phyloP scores from a whole-genome alignment of 208 protist species.

The Crithidia fasciculata region DNA sequence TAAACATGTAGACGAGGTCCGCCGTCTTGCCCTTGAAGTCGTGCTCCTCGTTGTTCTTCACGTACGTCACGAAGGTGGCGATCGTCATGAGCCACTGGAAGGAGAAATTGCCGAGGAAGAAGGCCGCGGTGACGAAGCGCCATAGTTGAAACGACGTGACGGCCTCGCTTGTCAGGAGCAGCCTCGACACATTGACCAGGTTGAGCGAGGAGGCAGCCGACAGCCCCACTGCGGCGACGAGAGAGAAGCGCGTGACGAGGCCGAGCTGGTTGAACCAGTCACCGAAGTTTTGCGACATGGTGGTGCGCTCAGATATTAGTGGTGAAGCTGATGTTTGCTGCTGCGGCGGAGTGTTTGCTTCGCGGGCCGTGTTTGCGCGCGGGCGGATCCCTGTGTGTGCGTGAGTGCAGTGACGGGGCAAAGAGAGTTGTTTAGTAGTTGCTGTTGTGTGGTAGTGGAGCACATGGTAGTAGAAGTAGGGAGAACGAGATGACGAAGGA shows the following conservation, averaged over 20 bases:
- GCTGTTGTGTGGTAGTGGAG: no score
- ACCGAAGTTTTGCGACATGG: slow-evolving; percentile 72
- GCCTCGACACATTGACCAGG: slow-evolving; percentile 27
- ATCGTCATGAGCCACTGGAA: slow-evolving; percentile 82
- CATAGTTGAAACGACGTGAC: slow-evolving; percentile 63
- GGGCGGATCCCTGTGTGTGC: neutral
- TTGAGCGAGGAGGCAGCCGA: slow-evolving; percentile 53
- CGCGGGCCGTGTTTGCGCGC: neutral
- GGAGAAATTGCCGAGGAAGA: slow-evolving; percentile 86
- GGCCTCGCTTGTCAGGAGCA: slow-evolving; percentile 47
- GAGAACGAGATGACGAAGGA: no score
- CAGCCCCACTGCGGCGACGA: slow-evolving; percentile 51
- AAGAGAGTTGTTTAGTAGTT: no score
- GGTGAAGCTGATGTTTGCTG: no score
- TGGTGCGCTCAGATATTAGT: no score
- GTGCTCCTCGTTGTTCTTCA: slow-evolving; percentile 76
- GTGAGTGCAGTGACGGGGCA: no score
- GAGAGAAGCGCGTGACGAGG: slow-evolving; percentile 51
- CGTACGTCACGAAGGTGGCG: slow-evolving; percentile 79
- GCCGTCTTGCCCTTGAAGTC: slow-evolving; percentile 77
- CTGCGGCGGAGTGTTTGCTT: no score
- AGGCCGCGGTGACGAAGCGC: slow-evolving; percentile 66
- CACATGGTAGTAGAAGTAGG: no score
- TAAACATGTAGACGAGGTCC: slow-evolving; percentile 84
- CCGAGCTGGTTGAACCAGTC: slow-evolving; percentile 73